Percentiles rank a stretch among this genome's conserved stretches.
Conservation (phyloP, 805 yeast genomes). For the Ogataea ramenticola region DNA sequence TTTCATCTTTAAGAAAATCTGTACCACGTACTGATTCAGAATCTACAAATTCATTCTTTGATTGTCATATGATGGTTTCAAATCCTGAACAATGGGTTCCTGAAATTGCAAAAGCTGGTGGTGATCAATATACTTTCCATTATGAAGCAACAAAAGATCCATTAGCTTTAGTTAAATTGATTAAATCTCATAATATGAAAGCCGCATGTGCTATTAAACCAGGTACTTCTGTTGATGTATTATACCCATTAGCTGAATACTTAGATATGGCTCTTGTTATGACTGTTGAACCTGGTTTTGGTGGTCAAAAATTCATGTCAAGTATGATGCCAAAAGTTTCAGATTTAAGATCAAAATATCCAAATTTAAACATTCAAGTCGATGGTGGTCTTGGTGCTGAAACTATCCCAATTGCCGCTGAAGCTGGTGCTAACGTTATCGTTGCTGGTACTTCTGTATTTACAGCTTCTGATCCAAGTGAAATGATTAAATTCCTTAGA, state of each 20-base stretch:
- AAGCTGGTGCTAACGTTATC: slow-evolving; percentile 95
- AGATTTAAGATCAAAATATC: slow-evolving; percentile 62
- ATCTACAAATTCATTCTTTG: slow-evolving; percentile 44
- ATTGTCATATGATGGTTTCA: slow-evolving; percentile 98
- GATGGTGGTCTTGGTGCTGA: slow-evolving; percentile 93
- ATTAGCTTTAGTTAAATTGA: slow-evolving; percentile 60
- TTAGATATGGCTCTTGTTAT: slow-evolving; percentile 93
- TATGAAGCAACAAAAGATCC: slow-evolving; percentile 87
- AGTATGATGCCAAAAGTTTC: slow-evolving; percentile 96
- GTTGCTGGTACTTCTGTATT: slow-evolving; percentile 97
- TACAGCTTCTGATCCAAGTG: slow-evolving; percentile 72
- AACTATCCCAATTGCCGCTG: slow-evolving; percentile 83
- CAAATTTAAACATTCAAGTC: slow-evolving; percentile 82
- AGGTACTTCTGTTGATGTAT: slow-evolving; percentile 78
- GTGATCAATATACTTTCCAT: slow-evolving; percentile 94
- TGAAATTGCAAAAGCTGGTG: slow-evolving; percentile 89
- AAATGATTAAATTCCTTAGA: slow-evolving; percentile 65
- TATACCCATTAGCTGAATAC: slow-evolving; percentile 64
- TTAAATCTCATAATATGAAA: slow-evolving; percentile 75
- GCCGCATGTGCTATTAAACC: slow-evolving; percentile 96
- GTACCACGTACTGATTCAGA: slow-evolving; percentile 44
- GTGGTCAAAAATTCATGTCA: slow-evolving; percentile 94
- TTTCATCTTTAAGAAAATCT: slow-evolving; percentile 64
- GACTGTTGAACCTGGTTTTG: slow-evolving; percentile 99
- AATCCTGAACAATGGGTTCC: slow-evolving; percentile 91